phyloP scores from a whole-genome alignment of 2,329 filamentous ascomycete species.

The Ramularia collo-cygni region DNA sequence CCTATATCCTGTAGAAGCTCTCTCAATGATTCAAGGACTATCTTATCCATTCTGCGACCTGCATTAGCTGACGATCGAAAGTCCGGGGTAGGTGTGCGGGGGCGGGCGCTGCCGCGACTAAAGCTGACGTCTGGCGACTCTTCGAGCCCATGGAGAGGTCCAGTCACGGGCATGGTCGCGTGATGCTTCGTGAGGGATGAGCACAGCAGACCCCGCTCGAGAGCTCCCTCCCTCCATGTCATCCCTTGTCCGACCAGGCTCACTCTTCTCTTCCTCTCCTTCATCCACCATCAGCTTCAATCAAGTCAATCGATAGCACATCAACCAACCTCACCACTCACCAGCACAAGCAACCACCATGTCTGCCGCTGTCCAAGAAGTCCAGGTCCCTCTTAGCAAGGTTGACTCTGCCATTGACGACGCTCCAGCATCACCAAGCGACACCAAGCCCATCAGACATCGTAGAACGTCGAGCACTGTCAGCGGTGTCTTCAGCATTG shows the following conservation, averaged over 20 bases:
- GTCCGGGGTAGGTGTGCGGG: too few species aligned
- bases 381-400: conserved; percentile 60
- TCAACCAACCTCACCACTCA: conserved; percentile 2
- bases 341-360: conserved; percentile 28
- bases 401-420: conserved; percentile 88
- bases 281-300: conserved; percentile 2
- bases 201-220: conserved; percentile 1
- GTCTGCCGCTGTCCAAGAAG: conserved; percentile 44
- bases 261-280: conserved; percentile 8
- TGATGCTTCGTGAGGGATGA: too few species aligned
- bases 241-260: conserved; percentile 4
- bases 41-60: too few species aligned
- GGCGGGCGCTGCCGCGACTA: too few species aligned
- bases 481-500: conserved; percentile 72
- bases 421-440: conserved; percentile 58
- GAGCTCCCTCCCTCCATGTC: conserved; percentile 6
- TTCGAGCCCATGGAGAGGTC: too few species aligned
- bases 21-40: too few species aligned
- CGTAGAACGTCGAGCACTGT: conserved; percentile 67
- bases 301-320: not conserved
- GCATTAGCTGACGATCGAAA: too few species aligned
- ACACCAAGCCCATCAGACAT: conserved; percentile 54
- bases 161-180: conserved; percentile 1
- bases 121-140: too few species aligned
- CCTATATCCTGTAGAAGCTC: too few species aligned